Evolutionary conservation across 768 basidiomycete genomes (phyloP).

Genomic region (Termitomyces bulborhizus): DNA sequence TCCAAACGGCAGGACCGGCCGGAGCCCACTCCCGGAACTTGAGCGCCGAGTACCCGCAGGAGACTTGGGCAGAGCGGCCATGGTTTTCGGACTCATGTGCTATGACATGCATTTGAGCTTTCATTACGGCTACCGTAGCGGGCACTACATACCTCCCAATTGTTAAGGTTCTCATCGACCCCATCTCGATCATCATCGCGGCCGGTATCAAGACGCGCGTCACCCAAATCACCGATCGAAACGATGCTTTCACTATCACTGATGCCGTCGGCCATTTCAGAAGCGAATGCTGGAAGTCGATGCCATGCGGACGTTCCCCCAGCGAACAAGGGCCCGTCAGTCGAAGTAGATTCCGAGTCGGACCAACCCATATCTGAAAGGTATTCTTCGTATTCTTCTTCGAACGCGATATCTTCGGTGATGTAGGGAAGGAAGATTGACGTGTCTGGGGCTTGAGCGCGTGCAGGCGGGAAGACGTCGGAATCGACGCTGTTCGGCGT

Average conservation of each 20-base stretch:
- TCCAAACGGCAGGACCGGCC: constrained; percentile 71
- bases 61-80: constrained; percentile 89
- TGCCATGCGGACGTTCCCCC: constrained; percentile 67
- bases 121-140: not conserved
- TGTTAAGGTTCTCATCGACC: constrained; percentile 80
- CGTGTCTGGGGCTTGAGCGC: constrained; percentile 79
- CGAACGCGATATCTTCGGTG: constrained; percentile 90
- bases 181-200: constrained; percentile 61
- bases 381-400: constrained; percentile 96
- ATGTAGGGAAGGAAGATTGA: constrained; percentile 86
- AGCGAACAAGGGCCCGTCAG: constrained; percentile 34
- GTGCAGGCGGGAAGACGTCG: constrained; percentile 93
- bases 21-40: constrained; percentile 76
- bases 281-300: constrained; percentile 69
- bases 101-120: constrained; percentile 22
- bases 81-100: constrained; percentile 96
- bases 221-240: constrained; percentile 83
- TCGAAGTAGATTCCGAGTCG: constrained; percentile 37
- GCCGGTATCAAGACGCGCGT: constrained; percentile 56
- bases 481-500: constrained; percentile 76
- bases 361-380: constrained; percentile 81
- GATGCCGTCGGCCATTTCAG: constrained; percentile 80
- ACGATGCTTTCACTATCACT: constrained; percentile 94
- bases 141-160: constrained; percentile 78
- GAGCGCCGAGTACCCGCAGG: constrained; percentile 79